Conservation (phyloP, 176 grass and related monocot species). For the Juncus effusus region DNA sequence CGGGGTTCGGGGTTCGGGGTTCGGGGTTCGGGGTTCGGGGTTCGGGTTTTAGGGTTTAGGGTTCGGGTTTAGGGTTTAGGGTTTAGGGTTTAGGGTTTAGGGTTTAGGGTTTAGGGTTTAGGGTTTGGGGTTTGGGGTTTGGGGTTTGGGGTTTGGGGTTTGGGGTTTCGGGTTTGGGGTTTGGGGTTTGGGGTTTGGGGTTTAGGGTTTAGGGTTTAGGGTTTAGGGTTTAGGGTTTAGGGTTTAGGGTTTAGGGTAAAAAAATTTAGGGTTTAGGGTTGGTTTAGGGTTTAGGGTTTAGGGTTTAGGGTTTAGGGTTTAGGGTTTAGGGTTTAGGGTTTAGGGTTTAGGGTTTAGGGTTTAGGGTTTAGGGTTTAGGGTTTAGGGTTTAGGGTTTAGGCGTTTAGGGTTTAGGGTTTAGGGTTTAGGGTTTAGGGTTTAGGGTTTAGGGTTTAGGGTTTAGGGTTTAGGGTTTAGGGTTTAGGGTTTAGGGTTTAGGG, state of each 20-base stretch:
- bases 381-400: no score
- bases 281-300: slow-evolving; percentile 10
- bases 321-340: neutral
- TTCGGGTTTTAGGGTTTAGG: no score
- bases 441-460: slow-evolving; percentile 25
- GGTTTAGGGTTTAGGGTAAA: neutral
- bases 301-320: slow-evolving; percentile 7
- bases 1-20: no score
- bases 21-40: no score
- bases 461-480: slow-evolving; percentile 5
- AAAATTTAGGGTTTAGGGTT: neutral
- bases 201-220: neutral
- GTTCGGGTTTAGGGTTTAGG: slow-evolving; percentile 15
- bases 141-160: no score
- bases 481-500: slow-evolving; percentile 6
- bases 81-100: slow-evolving; percentile 4
- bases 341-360: neutral
- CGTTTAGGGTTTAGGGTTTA: neutral
- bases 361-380: neutral
- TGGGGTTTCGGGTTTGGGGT: no score
- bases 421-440: slow-evolving; percentile 20
- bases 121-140: no score
- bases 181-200: no score
- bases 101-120: slow-evolving; percentile 4
- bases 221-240: neutral